phyloP scores from a whole-genome alignment of 2,329 filamentous ascomycete genomes.

The Dactylellina sp. region DNA sequence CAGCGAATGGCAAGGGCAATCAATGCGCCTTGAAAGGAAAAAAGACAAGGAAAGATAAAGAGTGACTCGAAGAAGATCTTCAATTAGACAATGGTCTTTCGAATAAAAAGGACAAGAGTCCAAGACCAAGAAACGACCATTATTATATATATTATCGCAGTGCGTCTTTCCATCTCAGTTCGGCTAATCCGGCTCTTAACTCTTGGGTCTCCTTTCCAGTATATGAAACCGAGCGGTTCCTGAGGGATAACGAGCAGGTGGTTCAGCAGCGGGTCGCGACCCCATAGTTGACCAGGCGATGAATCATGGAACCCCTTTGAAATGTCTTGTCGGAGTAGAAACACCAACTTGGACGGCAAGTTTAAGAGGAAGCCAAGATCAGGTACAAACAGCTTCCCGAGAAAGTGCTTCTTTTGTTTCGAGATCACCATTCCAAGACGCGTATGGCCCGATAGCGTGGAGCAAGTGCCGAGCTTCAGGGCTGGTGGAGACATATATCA shows the following conservation, averaged over 20 bases:
- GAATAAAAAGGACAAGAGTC: slow-evolving; percentile 20
- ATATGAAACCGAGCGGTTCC: slow-evolving; percentile 55
- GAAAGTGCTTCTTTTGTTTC: slow-evolving; percentile 52
- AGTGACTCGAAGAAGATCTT: slow-evolving; percentile 51
- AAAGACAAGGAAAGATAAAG: slow-evolving; percentile 51
- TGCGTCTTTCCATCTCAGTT: slow-evolving; percentile 9
- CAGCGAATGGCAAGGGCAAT: slow-evolving; percentile 60
- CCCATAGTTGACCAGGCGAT: slow-evolving; percentile 29
- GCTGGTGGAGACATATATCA: slow-evolving; percentile 14
- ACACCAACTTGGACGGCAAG: slow-evolving; percentile 25
- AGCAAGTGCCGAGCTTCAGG: slow-evolving; percentile 22
- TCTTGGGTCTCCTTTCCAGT: slow-evolving; percentile 19
- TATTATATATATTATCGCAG: slow-evolving; percentile 30
- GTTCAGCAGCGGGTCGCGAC: slow-evolving; percentile 19
- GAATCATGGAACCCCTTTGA: slow-evolving; percentile 31
- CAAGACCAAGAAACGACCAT: slow-evolving; percentile 17
- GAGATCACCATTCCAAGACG: slow-evolving; percentile 39
- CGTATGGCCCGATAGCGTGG: slow-evolving; percentile 7
- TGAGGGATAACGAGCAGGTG: slow-evolving; percentile 36
- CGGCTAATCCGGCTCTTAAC: slow-evolving; percentile 18
- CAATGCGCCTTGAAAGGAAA: slow-evolving; percentile 59
- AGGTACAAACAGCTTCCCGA: slow-evolving; percentile 12
- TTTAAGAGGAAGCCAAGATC: slow-evolving; percentile 42
- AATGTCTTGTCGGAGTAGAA: slow-evolving; percentile 16
- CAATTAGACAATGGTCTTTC: slow-evolving; percentile 36